Evolutionary conservation across 306 rosid genomes (phyloP), one percentile per base, ranked within the genome.

Genomic region (Ceratonia siliqua): DNA sequence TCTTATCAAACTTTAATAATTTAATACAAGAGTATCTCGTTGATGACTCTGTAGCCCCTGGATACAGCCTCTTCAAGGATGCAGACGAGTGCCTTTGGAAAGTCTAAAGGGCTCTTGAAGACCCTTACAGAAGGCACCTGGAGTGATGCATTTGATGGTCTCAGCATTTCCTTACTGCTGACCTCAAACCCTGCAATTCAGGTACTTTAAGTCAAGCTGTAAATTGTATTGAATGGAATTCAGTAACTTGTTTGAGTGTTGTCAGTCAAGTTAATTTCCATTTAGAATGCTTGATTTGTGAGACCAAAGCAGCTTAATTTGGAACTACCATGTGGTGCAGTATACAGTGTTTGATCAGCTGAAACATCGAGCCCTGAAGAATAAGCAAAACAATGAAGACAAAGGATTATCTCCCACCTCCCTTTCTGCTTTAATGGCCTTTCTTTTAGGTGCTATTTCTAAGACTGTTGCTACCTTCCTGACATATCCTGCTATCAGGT

Each of bases 401-500:
- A 80, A 79, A 74, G 88, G 83, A 69, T 73, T 75, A 62, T 89
- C 97, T 59, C 83, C 96, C 0, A 85, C 79, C 69, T 80, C 88
- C 14, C 97, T 95, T 43, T 92, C 99, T 76, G 99, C 99, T n/a
- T 78, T 81, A 69, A 76, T 89, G 32, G 97, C 99, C 27, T 92
- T 95, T 79, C 74, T 84, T 49, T 45, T 95, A 55, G 99, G 99
- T 67, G 99, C 99, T 25, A 70, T 90, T 81, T 92, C 99, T 0
- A 95, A 95, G 84, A 92, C 88, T 69, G 53, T 87, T 56, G 99
- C 99, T 52, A 95, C 99, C 25, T 43, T 83, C 87, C 20, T 95
- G 55, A 95, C 99, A 28, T 95, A 95, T 84, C 99, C 99, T 2
- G 98, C 99, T 62, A 95, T 92, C 85, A 92, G 99, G 99, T 95